Evolutionary conservation across 148 eudicot species (phyloP), one percentile per base, ranked within the genome.

Genomic region (Camellia sinensis): DNA sequence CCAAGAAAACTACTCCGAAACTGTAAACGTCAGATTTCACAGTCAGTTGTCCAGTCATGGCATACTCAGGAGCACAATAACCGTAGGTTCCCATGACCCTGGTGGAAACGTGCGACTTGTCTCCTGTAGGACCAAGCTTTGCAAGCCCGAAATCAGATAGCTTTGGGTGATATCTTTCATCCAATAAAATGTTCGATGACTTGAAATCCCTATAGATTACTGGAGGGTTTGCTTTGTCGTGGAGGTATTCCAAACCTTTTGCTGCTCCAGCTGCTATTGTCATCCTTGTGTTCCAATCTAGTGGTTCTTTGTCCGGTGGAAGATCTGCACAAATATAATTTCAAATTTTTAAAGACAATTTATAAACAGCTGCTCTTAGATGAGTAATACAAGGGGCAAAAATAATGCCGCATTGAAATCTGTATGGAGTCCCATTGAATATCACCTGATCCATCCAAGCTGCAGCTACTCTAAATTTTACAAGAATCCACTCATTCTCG

Each of bases 41-140:
- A 14, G 98, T 93, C 89, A 93, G 80, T 70, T 93, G 97, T 37
- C 97, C 97, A 12, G 97, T 93, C 97, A 93, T 93, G 61, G 97
- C 97, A 86, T 93, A 91, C 77, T 93, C 97, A 54, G 97, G 97
- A 45, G 97, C 97, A 85, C 97, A 93, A 73, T 91, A 93, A 13
- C 95, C 97, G 72, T 93, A 93, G 53, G 97, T 93, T 64, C 97
- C 97, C 97, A 93, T 93, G 63, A 93, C 97, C 83, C 97, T 82
- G 0, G 97, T 93, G 46, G 97, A 93, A 67, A 93, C 97, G 81
- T 92, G 98, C 3, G 98, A 92, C 86, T 93, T 93, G 83, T 93
- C 98, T 15, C 98, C 98, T 13, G 98, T 93, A 7, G 98, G 98
- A 10, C 98, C 98, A 60, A 93, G 88, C 82, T 93, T 93, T 13